These are phyloP conservation scores for Eutrema heterophyllum DNA, from an alignment of 345 rosid species.

Conservation along the genomic window DNA sequence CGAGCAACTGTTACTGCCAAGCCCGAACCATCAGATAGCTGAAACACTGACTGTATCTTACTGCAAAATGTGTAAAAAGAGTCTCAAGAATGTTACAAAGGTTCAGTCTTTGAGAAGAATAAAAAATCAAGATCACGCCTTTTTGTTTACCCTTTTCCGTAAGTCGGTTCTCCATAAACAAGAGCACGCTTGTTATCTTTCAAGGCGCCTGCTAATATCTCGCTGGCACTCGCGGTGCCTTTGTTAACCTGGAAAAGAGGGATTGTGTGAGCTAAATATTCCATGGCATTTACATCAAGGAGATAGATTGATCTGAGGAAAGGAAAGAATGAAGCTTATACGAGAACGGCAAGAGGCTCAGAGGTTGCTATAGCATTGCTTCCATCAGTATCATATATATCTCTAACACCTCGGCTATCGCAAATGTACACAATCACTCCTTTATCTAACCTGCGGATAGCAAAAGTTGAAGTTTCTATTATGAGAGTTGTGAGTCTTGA, in stretches of 20 bases:
- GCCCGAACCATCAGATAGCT: constrained; percentile 96
- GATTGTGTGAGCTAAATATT: background rate
- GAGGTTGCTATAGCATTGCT: constrained; percentile 65
- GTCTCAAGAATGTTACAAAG: background rate
- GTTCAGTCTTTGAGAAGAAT: background rate
- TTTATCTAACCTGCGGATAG: constrained; percentile 76
- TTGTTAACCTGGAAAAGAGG: constrained; percentile 68
- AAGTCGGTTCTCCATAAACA: constrained; percentile 83
- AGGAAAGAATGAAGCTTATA: constrained; percentile 20
- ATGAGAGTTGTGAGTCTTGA: background rate
- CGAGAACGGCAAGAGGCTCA: constrained; percentile 86
- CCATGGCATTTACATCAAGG: background rate
- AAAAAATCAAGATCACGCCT: background rate
- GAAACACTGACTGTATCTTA: constrained; percentile 92
- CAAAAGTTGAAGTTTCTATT: background rate
- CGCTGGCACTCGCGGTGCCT: constrained; percentile 98
- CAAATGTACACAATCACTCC: constrained; percentile 92
- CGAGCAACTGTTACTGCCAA: constrained; percentile 92
- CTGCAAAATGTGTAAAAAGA: constrained; percentile 38
- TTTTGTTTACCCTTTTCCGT: constrained; percentile 79
- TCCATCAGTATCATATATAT: constrained; percentile 91
- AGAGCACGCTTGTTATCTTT: constrained; percentile 92
- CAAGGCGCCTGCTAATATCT: constrained; percentile 88
- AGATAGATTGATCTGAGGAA: background rate
- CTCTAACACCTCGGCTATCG: constrained; percentile 82